These are phyloP conservation scores for Chytridium lagenaria DNA, from an alignment of 371 early-diverging fungal species.

Conservation along the genomic window DNA sequence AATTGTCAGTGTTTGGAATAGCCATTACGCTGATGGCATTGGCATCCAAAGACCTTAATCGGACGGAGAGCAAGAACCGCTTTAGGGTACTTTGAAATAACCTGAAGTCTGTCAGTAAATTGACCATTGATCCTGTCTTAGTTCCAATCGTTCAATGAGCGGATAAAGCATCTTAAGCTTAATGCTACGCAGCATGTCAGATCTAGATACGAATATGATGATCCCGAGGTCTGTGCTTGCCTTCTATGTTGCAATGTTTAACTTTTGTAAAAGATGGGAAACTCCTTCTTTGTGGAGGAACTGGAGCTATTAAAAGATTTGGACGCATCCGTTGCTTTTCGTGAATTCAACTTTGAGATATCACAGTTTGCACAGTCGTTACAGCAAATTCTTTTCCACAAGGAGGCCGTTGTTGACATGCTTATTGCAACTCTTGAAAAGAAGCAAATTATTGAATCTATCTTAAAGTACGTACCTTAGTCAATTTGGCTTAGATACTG, in stretches of 20 bases:
- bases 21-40: no score
- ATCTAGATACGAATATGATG: not conserved
- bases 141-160: constrained; percentile 15
- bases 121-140: no score
- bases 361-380: constrained; percentile 71
- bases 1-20: no score
- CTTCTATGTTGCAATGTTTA: not conserved
- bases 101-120: no score
- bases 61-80: not conserved
- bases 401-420: constrained; percentile 72
- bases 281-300: constrained; percentile 84
- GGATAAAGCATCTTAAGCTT: not conserved
- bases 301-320: constrained; percentile 82
- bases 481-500: no score
- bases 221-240: not conserved
- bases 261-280: constrained; percentile 26
- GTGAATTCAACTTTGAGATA: constrained; percentile 70
- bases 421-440: constrained; percentile 71
- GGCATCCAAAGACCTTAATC: not conserved
- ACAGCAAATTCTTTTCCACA: constrained; percentile 87
- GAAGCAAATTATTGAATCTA: constrained; percentile 70
- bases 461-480: constrained; percentile 72
- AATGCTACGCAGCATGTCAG: not conserved
- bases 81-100: not conserved
- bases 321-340: constrained; percentile 84